Percentiles rank a stretch among this genome's conserved stretches.
Conservation (phyloP, 306 rosid species). For the Dryas alaskensis region DNA sequence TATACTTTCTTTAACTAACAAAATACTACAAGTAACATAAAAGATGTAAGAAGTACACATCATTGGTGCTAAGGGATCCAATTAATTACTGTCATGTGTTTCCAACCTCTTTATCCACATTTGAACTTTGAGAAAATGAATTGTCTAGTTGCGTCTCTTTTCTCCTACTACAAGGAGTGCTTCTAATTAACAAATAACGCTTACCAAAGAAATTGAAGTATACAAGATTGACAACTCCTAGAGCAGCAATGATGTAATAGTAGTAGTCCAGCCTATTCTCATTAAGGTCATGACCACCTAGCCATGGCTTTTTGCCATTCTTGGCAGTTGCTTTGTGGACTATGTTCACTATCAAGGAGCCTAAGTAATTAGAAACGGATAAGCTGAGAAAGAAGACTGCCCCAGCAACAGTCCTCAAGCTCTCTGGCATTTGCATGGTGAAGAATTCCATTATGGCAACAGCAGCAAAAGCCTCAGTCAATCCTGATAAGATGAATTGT, state of each 20-base stretch:
- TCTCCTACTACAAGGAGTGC: background rate
- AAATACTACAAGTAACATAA: background rate
- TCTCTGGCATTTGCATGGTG: constrained; percentile 62
- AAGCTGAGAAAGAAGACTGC: constrained; percentile 68
- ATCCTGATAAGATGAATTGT: constrained; percentile 54
- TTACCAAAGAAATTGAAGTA: constrained; percentile 59
- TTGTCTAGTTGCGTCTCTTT: constrained; percentile 22
- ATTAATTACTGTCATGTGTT: background rate
- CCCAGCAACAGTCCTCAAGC: constrained; percentile 74
- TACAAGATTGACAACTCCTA: constrained; percentile 49
- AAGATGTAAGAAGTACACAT: background rate
- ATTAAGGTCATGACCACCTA: constrained; percentile 67
- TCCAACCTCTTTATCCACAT: constrained; percentile 32
- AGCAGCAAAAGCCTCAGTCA: constrained; percentile 64
- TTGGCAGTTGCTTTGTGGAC: constrained; percentile 35
- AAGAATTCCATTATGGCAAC: constrained; percentile 76
- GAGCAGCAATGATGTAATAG: constrained; percentile 50
- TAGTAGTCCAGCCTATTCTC: constrained; percentile 49
- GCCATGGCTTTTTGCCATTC: constrained; percentile 46
- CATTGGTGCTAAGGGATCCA: background rate
- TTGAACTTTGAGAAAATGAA: background rate
- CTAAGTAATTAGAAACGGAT: constrained; percentile 54
- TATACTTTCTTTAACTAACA: background rate
- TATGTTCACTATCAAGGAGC: constrained; percentile 52
- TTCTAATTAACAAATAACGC: constrained; percentile 20